Base-by-base conservation (phyloP, 805 yeast genomes). In the Starmera dryadoides region DNA sequence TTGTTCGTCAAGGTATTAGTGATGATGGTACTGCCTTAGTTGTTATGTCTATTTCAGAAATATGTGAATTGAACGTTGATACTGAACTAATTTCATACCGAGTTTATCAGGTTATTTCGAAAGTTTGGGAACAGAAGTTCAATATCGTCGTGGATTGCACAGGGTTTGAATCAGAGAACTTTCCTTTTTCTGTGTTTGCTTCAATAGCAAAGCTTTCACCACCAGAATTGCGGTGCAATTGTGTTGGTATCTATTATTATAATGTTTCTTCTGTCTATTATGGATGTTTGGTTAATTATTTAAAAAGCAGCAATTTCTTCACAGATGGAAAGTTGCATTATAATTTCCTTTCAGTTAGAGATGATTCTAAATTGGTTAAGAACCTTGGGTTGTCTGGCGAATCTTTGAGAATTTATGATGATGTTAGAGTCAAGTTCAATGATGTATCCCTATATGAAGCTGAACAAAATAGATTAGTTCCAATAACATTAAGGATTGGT, bases 1-100 rank as follows among this genome's bases (percentile, higher is more conserved):
- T 80, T 29, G 68, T 84, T 10, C 77, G 74, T 37, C 86, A 77
- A 45, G 76, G 84, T 1, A 75, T 82, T 14, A 76, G 82, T 29
- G 66, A 72, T 30, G 94, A 85, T 52, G 95, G 95, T 12, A 60
- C 76, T 0, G 94, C 93, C 1, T 69, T 79, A 17, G 62, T 84
- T 21, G 77, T 81, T 3, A 48, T 82, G 20, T 73, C 75, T 33
- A 66, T 69, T 45, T 50, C 55, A 7, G 58, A 69, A 16, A 63
- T 75, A 30, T 44, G 54, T 30, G 52, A 53, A 23, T 51, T 64
- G 6, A 57, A 55, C 11, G 58, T 56, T 9, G 35, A 56, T 12
- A 74, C 69, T 0, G 81, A 82, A 33, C 60, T 75, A 4, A 59
- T 81, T 20, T 61, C 75, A 19, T 86, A 73, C 58, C 70, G 81